These are phyloP conservation scores for Talaromyces amestolkiae DNA, from an alignment of 2,329 filamentous ascomycete species.

Conservation along the genomic window DNA sequence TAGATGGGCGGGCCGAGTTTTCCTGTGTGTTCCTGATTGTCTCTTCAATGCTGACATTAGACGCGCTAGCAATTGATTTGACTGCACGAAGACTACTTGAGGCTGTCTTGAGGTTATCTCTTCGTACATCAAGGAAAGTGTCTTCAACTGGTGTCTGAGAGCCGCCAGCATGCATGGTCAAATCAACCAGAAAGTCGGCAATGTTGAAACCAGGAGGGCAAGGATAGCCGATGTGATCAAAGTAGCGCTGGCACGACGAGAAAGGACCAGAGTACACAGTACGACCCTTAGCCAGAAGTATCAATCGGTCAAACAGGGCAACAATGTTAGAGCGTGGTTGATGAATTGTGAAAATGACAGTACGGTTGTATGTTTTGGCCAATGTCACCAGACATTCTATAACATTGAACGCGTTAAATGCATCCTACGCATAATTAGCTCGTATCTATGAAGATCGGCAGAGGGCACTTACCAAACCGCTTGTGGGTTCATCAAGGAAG, in stretches of 20 bases:
- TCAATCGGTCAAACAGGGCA: constrained; percentile 89
- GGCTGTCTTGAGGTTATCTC: constrained; percentile 65
- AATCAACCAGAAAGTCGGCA: constrained; percentile 92
- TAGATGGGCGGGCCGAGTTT: constrained; percentile 63
- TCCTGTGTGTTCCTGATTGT: constrained; percentile 60
- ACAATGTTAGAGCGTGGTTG: constrained; percentile 98
- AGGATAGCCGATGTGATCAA: constrained; percentile 84
- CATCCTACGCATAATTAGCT: constrained; percentile 55
- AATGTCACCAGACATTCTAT: constrained; percentile 92
- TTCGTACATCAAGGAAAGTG: constrained; percentile 57
- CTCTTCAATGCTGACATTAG: constrained; percentile 70
- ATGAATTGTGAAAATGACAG: constrained; percentile 97
- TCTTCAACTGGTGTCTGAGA: constrained; percentile 55
- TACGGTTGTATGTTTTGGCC: constrained; percentile 94
- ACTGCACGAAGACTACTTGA: constrained; percentile 84
- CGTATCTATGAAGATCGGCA: not conserved
- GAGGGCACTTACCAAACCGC: constrained; percentile 59
- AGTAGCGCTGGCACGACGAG: constrained; percentile 82
- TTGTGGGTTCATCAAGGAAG: constrained; percentile 95
- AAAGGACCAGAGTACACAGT: constrained; percentile 94
- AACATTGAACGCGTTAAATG: constrained; percentile 97
- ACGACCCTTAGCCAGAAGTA: constrained; percentile 82
- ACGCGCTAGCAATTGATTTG: constrained; percentile 85
- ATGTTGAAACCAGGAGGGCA: constrained; percentile 98
- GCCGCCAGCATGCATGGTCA: constrained; percentile 90